Evolutionary conservation across 306 rosid genomes (phyloP), one percentile per base, ranked within the genome.

Genomic region (Pueraria montana): DNA sequence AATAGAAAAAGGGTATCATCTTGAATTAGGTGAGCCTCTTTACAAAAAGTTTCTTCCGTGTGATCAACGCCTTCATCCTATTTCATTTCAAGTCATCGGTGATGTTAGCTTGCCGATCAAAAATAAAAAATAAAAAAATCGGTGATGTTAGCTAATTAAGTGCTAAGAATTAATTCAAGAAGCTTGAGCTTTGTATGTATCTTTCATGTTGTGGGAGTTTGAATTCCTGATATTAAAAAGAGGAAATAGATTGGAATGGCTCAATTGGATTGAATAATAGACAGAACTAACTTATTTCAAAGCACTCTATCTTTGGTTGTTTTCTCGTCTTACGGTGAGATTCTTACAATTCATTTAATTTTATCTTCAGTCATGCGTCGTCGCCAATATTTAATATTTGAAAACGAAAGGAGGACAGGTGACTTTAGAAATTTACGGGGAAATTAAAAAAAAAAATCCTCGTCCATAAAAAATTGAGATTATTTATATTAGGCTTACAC

Each of bases 1-100:
- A 68, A 85, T 75, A 66, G 52, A 26, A 58, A 84, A 59, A 32
- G 53, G 50, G 24, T 18, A 63, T 75, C 68, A 68, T 85, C 72
- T 66, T 26, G 34, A 52, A 68, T 79, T 84, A 43, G 84, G 80
- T 72, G 68, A 45, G 3, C 18, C 43, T 71, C 55, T 46, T 11
- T 21, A 18, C 78, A 2, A 77, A 38, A 83, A 79, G 77, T 55
- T 38, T 42, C 71, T 24, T 84, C 56, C 80, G 50, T 84, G 80
- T 53, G 65, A 55, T 67, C 10, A 17, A 58, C 45, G n/a, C 23
- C 43, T 36, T 69, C 63, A 64, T 64, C 74, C 53, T 78, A 42
- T 62, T 71, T 78, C 61, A 50, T 49, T 46, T 24, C 30, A 78
- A 36, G 59, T 56, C 23, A 4, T 10, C 75, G 55, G n/a, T n/a